phyloP scores from a whole-genome alignment of 2,329 filamentous ascomycete species.

The Diaporthe caulivora region DNA sequence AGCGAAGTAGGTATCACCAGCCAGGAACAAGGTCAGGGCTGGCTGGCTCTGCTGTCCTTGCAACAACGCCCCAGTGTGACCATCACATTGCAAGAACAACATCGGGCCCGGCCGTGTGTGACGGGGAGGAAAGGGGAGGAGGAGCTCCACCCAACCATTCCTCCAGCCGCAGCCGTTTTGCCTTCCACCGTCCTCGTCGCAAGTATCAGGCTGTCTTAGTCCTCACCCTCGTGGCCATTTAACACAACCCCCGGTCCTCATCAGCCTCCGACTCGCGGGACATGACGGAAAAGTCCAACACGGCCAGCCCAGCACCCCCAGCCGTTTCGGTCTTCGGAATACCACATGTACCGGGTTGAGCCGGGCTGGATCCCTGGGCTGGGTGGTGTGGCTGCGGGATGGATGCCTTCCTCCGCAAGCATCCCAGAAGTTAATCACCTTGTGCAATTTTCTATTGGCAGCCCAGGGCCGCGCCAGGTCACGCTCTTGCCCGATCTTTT shows the following conservation, averaged over 20 bases:
- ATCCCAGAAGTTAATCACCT: too few relatives aligned
- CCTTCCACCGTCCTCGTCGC: too few relatives aligned
- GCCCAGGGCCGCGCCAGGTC: too few relatives aligned
- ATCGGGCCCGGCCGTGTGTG: conserved; percentile 21
- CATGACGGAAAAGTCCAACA: neutral
- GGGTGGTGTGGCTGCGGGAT: neutral
- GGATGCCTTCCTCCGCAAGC: too few relatives aligned
- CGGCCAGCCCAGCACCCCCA: neutral
- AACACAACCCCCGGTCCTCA: neutral
- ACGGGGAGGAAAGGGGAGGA: neutral
- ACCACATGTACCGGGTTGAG: conserved; percentile 5
- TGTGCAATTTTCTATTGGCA: too few relatives aligned
- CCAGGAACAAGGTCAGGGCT: conserved; percentile 12
- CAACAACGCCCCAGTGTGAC: conserved; percentile 2
- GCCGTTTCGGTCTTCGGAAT: conserved; percentile 20
- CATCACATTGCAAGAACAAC: neutral
- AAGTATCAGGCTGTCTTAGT: conserved; percentile 10
- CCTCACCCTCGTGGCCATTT: too few relatives aligned
- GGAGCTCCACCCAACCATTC: neutral
- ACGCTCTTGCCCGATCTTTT: too few relatives aligned
- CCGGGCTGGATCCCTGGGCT: conserved; percentile 16
- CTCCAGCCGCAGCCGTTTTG: too few relatives aligned
- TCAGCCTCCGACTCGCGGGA: conserved; percentile 1
- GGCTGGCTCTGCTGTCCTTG: neutral
- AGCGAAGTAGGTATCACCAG: neutral